phyloP scores from a whole-genome alignment of 1,139 yeast genomes.

The Yamadazyma diospyri region DNA sequence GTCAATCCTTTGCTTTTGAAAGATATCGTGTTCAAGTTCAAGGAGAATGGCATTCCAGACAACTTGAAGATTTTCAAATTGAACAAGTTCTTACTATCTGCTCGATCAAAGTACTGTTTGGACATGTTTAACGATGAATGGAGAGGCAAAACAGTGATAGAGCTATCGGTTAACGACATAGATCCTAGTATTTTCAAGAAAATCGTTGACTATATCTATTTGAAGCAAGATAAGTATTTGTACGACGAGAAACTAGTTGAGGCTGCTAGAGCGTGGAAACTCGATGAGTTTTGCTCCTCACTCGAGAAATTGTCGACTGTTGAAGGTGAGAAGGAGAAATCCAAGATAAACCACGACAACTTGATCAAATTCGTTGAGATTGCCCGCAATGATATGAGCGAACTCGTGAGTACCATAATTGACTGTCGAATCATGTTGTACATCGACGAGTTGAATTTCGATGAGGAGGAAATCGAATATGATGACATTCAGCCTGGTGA shows the following conservation, averaged over 20 bases:
- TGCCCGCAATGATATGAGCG: slow-evolving; percentile 44
- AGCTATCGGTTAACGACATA: slow-evolving; percentile 13
- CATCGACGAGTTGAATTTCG: slow-evolving; percentile 18
- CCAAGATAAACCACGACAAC: slow-evolving; percentile 42
- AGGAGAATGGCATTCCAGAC: slow-evolving; percentile 16
- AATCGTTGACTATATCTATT: slow-evolving; percentile 51
- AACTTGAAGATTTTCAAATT: slow-evolving; percentile 20
- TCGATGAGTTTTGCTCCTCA: slow-evolving; percentile 6
- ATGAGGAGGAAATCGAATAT: slow-evolving; percentile 21
- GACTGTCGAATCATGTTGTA: slow-evolving; percentile 15
- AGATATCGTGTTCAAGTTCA: slow-evolving; percentile 34
- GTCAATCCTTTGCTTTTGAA: slow-evolving; percentile 24
- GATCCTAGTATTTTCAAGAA: slow-evolving; percentile 20
- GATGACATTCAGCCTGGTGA: slow-evolving; percentile 28
- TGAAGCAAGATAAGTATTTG: slow-evolving; percentile 31
- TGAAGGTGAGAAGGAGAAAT: slow-evolving; percentile 22
- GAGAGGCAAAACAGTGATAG: slow-evolving; percentile 20
- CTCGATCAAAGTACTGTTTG: slow-evolving; percentile 31
- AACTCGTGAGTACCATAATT: slow-evolving; percentile 41
- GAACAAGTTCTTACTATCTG: slow-evolving; percentile 40
- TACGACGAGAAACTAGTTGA: slow-evolving; percentile 5
- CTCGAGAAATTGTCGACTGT: slow-evolving; percentile 7
- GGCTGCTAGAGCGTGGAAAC: slow-evolving; percentile 7
- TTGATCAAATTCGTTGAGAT: slow-evolving; percentile 43
- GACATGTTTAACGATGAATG: slow-evolving; percentile 24